Conservation (phyloP, 139 green algal species). For the Limnomonas spitsbergensis region DNA sequence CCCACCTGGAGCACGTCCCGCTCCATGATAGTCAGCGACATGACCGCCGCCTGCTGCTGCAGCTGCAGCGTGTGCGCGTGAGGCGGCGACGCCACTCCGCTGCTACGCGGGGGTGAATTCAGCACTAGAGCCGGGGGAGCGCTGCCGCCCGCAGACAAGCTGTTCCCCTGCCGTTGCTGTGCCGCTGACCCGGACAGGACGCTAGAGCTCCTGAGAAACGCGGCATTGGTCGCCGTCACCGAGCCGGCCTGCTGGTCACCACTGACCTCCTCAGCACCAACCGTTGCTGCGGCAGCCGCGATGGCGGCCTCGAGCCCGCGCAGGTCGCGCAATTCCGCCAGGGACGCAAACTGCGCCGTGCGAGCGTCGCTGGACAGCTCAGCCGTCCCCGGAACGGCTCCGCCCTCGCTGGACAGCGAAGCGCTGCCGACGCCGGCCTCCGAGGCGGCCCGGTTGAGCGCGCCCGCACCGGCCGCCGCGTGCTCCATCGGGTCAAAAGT, state of each 20-base stretch:
- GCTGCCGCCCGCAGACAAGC: too few relatives aligned
- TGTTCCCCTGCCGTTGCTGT: background rate
- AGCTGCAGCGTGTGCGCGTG: background rate
- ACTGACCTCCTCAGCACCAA: background rate
- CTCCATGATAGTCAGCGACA: conserved; percentile 28
- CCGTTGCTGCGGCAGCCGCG: background rate
- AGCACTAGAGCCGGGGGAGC: background rate
- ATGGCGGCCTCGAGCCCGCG: conserved; percentile 48
- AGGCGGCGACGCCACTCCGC: background rate
- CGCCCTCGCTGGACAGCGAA: background rate
- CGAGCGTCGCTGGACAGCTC: conserved; percentile 20
- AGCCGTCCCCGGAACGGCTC: background rate
- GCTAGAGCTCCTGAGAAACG: background rate
- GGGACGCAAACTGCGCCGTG: conserved; percentile 61
- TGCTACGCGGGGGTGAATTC: background rate
- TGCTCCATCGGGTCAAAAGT: too few relatives aligned
- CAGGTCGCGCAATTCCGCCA: conserved; percentile 76
- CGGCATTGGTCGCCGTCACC: background rate
- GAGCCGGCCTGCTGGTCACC: background rate
- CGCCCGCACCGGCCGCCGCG: too few relatives aligned
- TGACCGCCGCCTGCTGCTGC: background rate
- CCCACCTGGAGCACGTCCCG: conserved; percentile 62
- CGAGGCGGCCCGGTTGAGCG: background rate
- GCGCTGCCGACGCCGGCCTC: background rate
- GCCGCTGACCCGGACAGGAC: too few relatives aligned